Evolutionary conservation across 768 basidiomycete genomes (phyloP).

Genomic region (Rhizopogon vinicolor): DNA sequence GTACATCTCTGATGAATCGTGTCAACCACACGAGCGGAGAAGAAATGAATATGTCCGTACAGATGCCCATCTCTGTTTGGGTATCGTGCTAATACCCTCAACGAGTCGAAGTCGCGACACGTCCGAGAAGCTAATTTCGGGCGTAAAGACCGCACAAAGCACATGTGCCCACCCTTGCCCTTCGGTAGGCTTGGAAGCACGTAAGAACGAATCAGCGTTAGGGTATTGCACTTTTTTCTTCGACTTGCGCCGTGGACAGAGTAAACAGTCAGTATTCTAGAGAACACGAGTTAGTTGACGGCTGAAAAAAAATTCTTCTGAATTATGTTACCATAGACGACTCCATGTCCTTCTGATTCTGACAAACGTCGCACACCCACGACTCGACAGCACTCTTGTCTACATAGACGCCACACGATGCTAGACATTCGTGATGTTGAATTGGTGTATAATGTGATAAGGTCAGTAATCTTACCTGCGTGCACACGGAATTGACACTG

Average conservation of each 20-base stretch:
- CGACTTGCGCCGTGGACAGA: slow-evolving; percentile 60
- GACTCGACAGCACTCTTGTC: slow-evolving; percentile 60
- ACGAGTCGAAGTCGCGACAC: slow-evolving; percentile 68
- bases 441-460: slow-evolving; percentile 2
- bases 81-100: slow-evolving; percentile 79
- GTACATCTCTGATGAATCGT: slow-evolving; percentile 54
- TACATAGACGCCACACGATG: slow-evolving; percentile 63
- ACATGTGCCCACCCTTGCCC: slow-evolving; percentile 92
- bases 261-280: slow-evolving; percentile 78
- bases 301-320: not conserved
- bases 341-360: slow-evolving; percentile 77
- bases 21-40: slow-evolving; percentile 1
- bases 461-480: slow-evolving; percentile 45
- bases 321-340: slow-evolving; percentile 58
- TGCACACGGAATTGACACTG: slow-evolving; percentile 78
- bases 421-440: slow-evolving; percentile 27
- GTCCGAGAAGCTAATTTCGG: slow-evolving; percentile 82
- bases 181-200: slow-evolving; percentile 86
- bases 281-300: not conserved
- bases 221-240: slow-evolving; percentile 40
- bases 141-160: slow-evolving; percentile 83
- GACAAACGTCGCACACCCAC: slow-evolving; percentile 88
- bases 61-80: slow-evolving; percentile 65
- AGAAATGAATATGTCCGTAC: slow-evolving; percentile 38
- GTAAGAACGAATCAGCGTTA: slow-evolving; percentile 58